Evolutionary conservation across 169 alveolate species (phyloP).

Genomic region (Cryptosporidium baileyi): DNA sequence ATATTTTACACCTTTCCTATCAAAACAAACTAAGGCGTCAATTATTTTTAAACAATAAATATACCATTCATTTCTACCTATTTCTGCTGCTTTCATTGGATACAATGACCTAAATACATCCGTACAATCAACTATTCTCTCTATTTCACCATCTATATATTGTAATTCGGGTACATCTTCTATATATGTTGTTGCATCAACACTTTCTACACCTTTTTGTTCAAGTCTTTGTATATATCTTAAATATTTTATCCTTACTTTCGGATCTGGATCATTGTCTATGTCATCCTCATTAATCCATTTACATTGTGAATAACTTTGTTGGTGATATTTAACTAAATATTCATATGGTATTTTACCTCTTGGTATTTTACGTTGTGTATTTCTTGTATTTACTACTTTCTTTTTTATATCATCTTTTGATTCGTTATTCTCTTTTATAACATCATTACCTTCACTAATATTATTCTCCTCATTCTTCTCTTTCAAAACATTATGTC

Average conservation of each 20-base stretch:
- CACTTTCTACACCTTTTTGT: slow-evolving; percentile 42
- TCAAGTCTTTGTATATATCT: slow-evolving; percentile 55
- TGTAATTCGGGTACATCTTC: slow-evolving; percentile 68
- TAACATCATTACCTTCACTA: background rate
- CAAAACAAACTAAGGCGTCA: slow-evolving; percentile 71
- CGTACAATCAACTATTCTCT: slow-evolving; percentile 69
- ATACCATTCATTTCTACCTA: slow-evolving; percentile 71
- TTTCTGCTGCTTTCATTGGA: slow-evolving; percentile 71
- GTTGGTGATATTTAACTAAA: slow-evolving; percentile 61
- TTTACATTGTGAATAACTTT: slow-evolving; percentile 59
- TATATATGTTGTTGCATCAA: slow-evolving; percentile 60
- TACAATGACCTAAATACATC: slow-evolving; percentile 70
- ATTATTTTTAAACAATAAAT: slow-evolving; percentile 68
- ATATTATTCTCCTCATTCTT: background rate
- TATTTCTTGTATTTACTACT: background rate
- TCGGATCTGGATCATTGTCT: slow-evolving; percentile 65
- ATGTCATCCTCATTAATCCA: slow-evolving; percentile 69
- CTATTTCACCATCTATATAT: slow-evolving; percentile 69
- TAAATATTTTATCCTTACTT: slow-evolving; percentile 49
- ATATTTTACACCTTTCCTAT: slow-evolving; percentile 69
- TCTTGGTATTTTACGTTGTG: slow-evolving; percentile 52
- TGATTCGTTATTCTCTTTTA: background rate
- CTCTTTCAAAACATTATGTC: background rate
- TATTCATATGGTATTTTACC: slow-evolving; percentile 67
- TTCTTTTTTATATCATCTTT: background rate